Conservation (phyloP, 805 yeast genomes). For the Monosporozyma yasuniensis region DNA sequence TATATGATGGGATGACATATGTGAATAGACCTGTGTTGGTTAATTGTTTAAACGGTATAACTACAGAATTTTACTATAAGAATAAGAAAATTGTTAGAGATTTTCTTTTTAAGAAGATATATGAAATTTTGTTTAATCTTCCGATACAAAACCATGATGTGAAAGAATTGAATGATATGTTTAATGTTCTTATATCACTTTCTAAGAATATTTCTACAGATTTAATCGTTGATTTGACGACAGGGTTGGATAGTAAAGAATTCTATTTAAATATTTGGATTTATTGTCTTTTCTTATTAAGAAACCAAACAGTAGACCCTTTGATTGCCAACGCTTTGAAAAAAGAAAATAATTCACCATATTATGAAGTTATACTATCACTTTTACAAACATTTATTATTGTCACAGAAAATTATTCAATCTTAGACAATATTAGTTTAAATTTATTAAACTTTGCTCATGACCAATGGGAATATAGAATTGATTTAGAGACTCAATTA, state of each 20-base stretch:
- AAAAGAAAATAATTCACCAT: conserved; percentile 11
- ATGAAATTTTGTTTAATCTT: conserved; percentile 33
- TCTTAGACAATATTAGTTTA: conserved; percentile 21
- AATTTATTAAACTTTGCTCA: conserved; percentile 29
- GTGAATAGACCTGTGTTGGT: conserved; percentile 54
- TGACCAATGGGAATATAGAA: conserved; percentile 30
- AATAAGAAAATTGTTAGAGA: conserved; percentile 47
- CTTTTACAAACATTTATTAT: conserved; percentile 29
- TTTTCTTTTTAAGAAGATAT: conserved; percentile 46
- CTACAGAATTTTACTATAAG: conserved; percentile 42
- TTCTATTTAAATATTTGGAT: conserved; percentile 32
- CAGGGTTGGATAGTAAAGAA: conserved; percentile 9
- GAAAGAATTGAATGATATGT: conserved; percentile 46
- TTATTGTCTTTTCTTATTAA: conserved; percentile 30
- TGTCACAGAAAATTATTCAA: conserved; percentile 21
- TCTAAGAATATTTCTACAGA: conserved; percentile 37
- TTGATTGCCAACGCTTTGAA: conserved; percentile 3
- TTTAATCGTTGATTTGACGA: conserved; percentile 28
- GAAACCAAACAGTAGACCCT: conserved; percentile 20
- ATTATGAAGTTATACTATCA: conserved; percentile 27
- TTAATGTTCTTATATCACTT: conserved; percentile 59
- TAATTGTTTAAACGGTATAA: conserved; percentile 46
- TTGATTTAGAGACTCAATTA: conserved; percentile 32
- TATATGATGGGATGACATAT: conserved; percentile 47
- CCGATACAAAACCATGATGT: conserved; percentile 35